Percentiles rank a stretch among this genome's conserved stretches.
These are phyloP conservation scores for Neoarthrinium moseri DNA, from an alignment of 2,329 filamentous ascomycete genomes.

Conservation along the genomic window DNA sequence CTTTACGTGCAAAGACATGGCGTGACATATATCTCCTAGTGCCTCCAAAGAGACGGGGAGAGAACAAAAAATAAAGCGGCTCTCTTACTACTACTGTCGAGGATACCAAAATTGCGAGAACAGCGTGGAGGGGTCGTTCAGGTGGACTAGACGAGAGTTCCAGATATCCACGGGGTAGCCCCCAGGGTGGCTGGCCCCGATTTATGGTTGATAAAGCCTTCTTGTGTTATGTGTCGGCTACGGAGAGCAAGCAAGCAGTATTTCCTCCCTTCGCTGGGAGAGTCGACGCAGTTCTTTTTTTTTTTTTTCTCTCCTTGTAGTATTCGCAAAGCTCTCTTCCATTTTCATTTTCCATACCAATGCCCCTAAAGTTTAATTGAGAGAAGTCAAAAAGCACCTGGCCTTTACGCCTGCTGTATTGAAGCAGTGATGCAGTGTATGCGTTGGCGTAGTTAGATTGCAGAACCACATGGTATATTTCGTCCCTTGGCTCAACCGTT, in stretches of 20 bases:
- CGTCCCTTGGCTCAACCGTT: too few species aligned
- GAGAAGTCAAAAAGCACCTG: conserved; percentile 25
- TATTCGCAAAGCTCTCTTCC: conserved; percentile 36
- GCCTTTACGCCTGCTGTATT: too few species aligned
- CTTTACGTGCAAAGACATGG: conserved; percentile 14
- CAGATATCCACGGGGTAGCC: conserved; percentile 1
- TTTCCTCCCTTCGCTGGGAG: conserved; percentile 27
- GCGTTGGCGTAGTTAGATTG: too few species aligned
- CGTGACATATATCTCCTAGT: conserved; percentile 10
- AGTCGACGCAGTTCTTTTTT: conserved; percentile 41
- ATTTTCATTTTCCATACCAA: conserved; percentile 24
- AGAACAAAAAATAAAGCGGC: not conserved
- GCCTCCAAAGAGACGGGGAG: conserved; percentile 16
- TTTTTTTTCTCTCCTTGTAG: conserved; percentile 44
- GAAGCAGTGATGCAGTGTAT: too few species aligned
- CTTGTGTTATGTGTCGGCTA: conserved; percentile 33
- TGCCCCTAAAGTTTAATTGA: conserved; percentile 36
- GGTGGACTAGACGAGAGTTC: conserved; percentile 5
- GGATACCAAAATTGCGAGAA: conserved; percentile 22
- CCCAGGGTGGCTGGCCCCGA: conserved; percentile 14
- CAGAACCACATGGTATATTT: too few species aligned
- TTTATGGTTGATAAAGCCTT: conserved; percentile 23
- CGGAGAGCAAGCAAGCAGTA: conserved; percentile 35
- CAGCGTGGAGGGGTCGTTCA: conserved; percentile 18
- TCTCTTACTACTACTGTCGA: conserved; percentile 4